A percentile compares a stretch with the other conserved stretches of the same genome.
Conservation (phyloP, 176 grass and related monocot genomes). For the Tillandsia fasciculata region DNA sequence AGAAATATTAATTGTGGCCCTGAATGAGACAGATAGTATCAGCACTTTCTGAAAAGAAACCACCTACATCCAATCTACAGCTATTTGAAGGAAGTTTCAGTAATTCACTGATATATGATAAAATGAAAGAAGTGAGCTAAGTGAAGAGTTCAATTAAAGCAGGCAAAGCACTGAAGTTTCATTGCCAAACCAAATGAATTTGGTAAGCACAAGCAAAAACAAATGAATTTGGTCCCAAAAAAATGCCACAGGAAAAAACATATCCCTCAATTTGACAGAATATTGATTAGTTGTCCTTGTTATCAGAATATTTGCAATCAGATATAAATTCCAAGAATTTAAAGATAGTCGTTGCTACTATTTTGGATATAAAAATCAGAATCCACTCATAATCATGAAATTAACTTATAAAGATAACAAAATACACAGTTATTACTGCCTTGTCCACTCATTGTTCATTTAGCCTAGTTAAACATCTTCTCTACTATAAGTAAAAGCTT, state of each 20-base stretch:
- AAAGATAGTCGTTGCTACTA: background rate
- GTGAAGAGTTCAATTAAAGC: too few species aligned
- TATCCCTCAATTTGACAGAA: background rate
- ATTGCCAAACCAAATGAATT: too few species aligned
- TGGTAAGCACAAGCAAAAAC: too few species aligned
- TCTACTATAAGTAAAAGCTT: too few species aligned
- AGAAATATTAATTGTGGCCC: constrained; percentile 71
- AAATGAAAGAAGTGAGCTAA: background rate
- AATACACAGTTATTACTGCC: background rate
- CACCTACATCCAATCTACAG: constrained; percentile 4
- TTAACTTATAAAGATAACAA: background rate
- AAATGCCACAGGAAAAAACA: too few species aligned
- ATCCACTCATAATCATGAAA: background rate
- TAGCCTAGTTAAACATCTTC: too few species aligned
- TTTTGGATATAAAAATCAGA: background rate
- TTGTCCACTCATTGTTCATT: background rate
- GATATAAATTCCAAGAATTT: background rate
- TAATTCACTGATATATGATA: background rate
- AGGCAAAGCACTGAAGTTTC: too few species aligned
- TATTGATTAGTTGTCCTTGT: background rate
- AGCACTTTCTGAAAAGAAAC: constrained; percentile 1
- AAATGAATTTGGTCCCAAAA: too few species aligned
- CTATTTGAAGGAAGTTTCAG: background rate
- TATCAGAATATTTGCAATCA: background rate
- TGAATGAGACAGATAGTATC: constrained; percentile 38